Conservation (phyloP, 371 early-diverging fungal species). For the Funneliformis caledonium region DNA sequence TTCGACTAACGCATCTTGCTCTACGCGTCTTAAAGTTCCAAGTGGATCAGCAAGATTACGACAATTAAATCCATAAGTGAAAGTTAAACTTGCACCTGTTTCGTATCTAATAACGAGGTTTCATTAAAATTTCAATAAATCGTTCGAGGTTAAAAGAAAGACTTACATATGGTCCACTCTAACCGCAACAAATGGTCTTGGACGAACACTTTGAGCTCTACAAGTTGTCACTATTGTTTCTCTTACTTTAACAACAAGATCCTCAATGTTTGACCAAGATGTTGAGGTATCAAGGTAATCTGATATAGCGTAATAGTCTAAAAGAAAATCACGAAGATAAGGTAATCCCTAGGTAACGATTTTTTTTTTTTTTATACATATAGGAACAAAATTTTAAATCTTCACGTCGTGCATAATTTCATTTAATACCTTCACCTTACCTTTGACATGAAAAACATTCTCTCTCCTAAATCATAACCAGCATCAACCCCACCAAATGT, state of each 20-base stretch:
- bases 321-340: slow-evolving; percentile 33
- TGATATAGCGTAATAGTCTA: slow-evolving; percentile 29
- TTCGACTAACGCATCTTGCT: slow-evolving; percentile 16
- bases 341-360: background rate
- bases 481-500: background rate
- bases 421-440: background rate
- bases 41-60: slow-evolving; percentile 25
- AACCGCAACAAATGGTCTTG: background rate
- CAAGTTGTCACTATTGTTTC: slow-evolving; percentile 9
- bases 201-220: slow-evolving; percentile 4
- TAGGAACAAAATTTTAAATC: background rate
- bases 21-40: slow-evolving; percentile 23
- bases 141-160: background rate
- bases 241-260: background rate
- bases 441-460: slow-evolving; percentile 17
- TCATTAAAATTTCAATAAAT: background rate
- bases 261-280: slow-evolving; percentile 25
- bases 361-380: background rate
- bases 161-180: slow-evolving; percentile 16
- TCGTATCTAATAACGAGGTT: slow-evolving; percentile 3
- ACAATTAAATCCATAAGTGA: slow-evolving; percentile 28
- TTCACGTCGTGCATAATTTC: background rate
- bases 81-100: slow-evolving; percentile 30
- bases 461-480: slow-evolving; percentile 3
- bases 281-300: slow-evolving; percentile 6